Conservation (phyloP, 2,329 filamentous ascomycete genomes). For the Penicillium thymicola region DNA sequence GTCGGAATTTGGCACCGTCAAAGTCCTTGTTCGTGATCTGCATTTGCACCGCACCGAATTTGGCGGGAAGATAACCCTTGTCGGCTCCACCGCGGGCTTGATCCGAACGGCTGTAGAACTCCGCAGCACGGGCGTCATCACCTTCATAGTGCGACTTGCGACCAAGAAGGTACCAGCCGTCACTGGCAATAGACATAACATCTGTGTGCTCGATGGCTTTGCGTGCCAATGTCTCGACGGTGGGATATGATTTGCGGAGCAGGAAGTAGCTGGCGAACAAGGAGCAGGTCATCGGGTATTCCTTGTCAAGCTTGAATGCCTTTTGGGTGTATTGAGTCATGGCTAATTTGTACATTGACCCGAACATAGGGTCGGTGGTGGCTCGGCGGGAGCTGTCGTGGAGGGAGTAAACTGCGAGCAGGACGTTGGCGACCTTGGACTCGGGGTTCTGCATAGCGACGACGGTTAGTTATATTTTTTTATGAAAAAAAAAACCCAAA, state of each 20-base stretch:
- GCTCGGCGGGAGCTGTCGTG: conserved; percentile 79
- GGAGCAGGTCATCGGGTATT: conserved; percentile 82
- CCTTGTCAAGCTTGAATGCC: conserved; percentile 89
- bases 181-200: conserved; percentile 92
- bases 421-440: conserved; percentile 84
- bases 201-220: conserved; percentile 95
- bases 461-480: background rate
- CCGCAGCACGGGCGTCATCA: conserved; percentile 69
- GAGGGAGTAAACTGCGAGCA: conserved; percentile 86
- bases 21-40: conserved; percentile 79
- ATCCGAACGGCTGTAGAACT: conserved; percentile 87
- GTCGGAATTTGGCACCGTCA: conserved; percentile 84
- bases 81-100: conserved; percentile 90
- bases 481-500: background rate
- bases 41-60: conserved; percentile 89
- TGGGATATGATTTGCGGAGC: conserved; percentile 72
- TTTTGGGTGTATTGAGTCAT: conserved; percentile 94
- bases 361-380: conserved; percentile 80
- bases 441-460: conserved; percentile 57
- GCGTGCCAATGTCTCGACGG: conserved; percentile 81
- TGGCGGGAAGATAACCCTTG: conserved; percentile 85
- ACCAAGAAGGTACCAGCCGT: conserved; percentile 94
- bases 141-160: conserved; percentile 84
- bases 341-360: conserved; percentile 80
- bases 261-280: conserved; percentile 91